A percentile compares a stretch with the other conserved stretches of the same genome.
phyloP scores from a whole-genome alignment of 345 rosid species.

The Arabidopsis thaliana region TAIR10.1 NC_003076.8:16576001-16576500 shows the following conservation, averaged over 20 bases:
- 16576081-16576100: conserved; percentile 27
- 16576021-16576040: conserved; percentile 44
- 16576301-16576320: too few species aligned
- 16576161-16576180: not conserved
- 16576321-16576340: too few species aligned
- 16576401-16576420: too few species aligned
- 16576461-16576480: too few species aligned
- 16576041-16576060: conserved; percentile 35
- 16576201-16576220: not conserved
- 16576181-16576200: not conserved
- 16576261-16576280: too few species aligned
- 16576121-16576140: not conserved
- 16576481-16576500: not conserved
- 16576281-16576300: too few species aligned
- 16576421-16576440: too few species aligned
- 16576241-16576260: too few species aligned
- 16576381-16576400: too few species aligned
- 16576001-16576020: conserved; percentile 46
- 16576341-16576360: too few species aligned
- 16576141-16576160: not conserved
- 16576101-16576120: not conserved
- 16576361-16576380: too few species aligned
- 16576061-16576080: conserved; percentile 18
- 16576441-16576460: too few species aligned
- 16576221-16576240: not conserved